Evolutionary conservation across 768 basidiomycete species (phyloP).

Genomic region (Collybia mongolica): DNA sequence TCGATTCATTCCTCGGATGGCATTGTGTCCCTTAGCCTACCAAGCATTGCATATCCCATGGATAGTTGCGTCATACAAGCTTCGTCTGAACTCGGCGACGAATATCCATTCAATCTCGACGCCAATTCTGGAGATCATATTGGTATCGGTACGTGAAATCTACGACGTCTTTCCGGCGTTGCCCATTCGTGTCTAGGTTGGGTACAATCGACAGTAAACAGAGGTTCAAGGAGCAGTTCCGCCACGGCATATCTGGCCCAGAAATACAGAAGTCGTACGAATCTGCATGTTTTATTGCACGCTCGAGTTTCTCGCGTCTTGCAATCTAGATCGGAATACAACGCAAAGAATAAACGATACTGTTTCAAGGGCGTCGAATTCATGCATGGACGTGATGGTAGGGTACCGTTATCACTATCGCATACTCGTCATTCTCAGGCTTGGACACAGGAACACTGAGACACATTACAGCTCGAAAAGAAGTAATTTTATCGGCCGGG

Average conservation of each 20-base stretch:
- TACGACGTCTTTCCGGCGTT: no score
- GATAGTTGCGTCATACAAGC: conserved; percentile 32
- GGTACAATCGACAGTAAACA: conserved; percentile 10
- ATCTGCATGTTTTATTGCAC: no score
- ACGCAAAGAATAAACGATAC: no score
- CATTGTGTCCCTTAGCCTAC: conserved; percentile 23
- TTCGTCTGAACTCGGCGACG: conserved; percentile 27
- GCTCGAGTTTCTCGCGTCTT: no score
- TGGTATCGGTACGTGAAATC: conserved; percentile 33
- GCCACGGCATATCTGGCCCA: conserved; percentile 18
- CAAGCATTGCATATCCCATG: conserved; percentile 20
- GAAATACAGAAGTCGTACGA: no score
- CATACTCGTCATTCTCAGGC: background rate
- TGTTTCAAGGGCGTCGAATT: no score
- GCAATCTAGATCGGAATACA: no score
- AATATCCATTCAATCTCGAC: conserved; percentile 41
- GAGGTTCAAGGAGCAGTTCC: conserved; percentile 14
- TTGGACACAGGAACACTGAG: conserved; percentile 7
- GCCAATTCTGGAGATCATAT: conserved; percentile 38
- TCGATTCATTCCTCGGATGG: conserved; percentile 25
- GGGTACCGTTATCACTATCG: no score
- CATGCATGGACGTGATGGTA: no score
- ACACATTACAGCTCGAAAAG: conserved; percentile 24
- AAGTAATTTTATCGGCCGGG: conserved; percentile 31
- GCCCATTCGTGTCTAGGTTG: conserved; percentile 10